Evolutionary conservation across 2,329 filamentous ascomycete species (phyloP).

Genomic region (Ophiostoma sp.): DNA sequence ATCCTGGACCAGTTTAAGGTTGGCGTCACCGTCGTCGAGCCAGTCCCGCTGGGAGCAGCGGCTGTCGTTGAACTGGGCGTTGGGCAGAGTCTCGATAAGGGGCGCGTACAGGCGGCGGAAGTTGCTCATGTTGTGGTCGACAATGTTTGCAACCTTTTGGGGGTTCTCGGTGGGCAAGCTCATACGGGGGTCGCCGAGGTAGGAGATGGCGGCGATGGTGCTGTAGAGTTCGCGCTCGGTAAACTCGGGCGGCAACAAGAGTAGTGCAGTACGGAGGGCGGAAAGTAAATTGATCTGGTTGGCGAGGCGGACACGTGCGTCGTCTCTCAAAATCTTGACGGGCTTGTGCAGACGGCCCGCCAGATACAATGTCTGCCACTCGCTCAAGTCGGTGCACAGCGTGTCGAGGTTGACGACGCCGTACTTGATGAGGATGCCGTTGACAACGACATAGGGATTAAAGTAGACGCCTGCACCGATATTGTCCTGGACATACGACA

Average conservation of each 20-base stretch:
- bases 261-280: conserved; percentile 82
- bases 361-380: conserved; percentile 96
- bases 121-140: conserved; percentile 84
- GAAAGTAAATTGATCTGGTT: conserved; percentile 96
- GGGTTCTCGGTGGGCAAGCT: conserved; percentile 84
- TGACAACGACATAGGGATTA: conserved; percentile 91
- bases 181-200: conserved; percentile 97
- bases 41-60: conserved; percentile 60
- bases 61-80: conserved; percentile 73
- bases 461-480: conserved; percentile 96
- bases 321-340: conserved; percentile 94
- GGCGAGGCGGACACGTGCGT: conserved; percentile 85
- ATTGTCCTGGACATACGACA: conserved; percentile 81
- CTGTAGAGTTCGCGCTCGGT: conserved; percentile 85
- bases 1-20: conserved; percentile 76
- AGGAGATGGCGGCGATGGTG: conserved; percentile 89
- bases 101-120: conserved; percentile 91
- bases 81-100: conserved; percentile 85
- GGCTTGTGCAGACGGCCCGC: conserved; percentile 95
- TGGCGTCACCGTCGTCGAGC: conserved; percentile 63
- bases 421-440: conserved; percentile 96
- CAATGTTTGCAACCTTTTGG: conserved; percentile 91
- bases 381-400: conserved; percentile 77
- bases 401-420: conserved; percentile 94
- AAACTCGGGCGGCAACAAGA: conserved; percentile 81